Conservation (phyloP, 2,329 filamentous ascomycete genomes). For the Ophiostoma sp. region DNA sequence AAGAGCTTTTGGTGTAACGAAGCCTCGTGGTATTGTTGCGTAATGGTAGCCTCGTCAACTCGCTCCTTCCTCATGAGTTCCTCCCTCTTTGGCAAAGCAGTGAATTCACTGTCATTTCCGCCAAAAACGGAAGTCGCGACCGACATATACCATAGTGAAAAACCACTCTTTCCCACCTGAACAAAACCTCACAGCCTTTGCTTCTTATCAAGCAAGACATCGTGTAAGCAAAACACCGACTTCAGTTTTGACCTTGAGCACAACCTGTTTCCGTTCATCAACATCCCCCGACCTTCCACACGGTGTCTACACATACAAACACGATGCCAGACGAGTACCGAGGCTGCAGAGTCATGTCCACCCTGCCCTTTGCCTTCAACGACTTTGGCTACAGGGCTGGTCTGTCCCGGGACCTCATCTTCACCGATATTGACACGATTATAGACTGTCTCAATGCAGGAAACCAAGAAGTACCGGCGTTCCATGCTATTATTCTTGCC, state of each 20-base stretch:
- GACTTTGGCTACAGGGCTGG: slow-evolving; percentile 17
- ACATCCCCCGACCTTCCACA: too few species aligned
- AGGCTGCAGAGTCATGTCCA: background rate
- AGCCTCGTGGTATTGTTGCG: background rate
- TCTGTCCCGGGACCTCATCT: slow-evolving; percentile 11
- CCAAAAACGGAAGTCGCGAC: background rate
- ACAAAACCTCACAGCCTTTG: background rate
- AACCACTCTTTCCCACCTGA: background rate
- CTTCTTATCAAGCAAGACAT: background rate
- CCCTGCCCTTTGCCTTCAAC: slow-evolving; percentile 19
- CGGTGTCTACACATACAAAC: background rate
- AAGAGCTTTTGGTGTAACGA: background rate
- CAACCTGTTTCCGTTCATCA: too few species aligned
- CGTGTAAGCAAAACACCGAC: too few species aligned
- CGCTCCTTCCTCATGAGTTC: background rate
- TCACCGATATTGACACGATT: slow-evolving; percentile 13
- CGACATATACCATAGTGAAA: background rate
- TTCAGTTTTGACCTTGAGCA: too few species aligned
- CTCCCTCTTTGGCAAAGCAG: background rate
- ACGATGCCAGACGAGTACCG: background rate
- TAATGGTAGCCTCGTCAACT: slow-evolving; percentile 3
- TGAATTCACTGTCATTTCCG: background rate
- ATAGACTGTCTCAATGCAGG: background rate
- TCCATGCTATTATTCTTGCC: slow-evolving; percentile 12
- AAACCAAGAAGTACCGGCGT: background rate